Evolutionary conservation across 208 protist species (phyloP), one percentile per base, ranked within the genome.

Genomic region (Wallacemonas sp.): DNA sequence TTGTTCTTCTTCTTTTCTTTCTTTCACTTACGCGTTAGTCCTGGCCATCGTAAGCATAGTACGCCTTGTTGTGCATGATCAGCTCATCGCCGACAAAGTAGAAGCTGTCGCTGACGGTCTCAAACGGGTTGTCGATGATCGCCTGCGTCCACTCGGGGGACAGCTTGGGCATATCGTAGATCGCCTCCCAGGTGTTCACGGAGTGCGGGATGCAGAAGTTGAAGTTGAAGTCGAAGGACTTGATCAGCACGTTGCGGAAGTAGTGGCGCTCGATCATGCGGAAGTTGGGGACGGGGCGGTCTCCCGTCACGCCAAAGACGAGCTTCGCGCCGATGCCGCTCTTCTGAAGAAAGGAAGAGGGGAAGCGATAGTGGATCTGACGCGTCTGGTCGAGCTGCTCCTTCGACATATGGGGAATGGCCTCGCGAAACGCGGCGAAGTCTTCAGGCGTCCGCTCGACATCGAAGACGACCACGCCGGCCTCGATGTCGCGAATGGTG

Each of bases 241-340:
- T 98, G 56, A 99, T 78, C 4, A 99, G 74, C 66, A 70, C 83
- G 68, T 97, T 87, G 14, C 92, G 80, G 74, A 98, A 98, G 78
- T 98, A 98, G 77, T 98, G 95, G 14, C 97, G 92, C 81, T 99
- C 97, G 64, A 99, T 98, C 96, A 99, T 98, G 64, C 96, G 85
- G 66, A 99, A 98, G 68, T 85, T 93, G 39, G 74, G 79, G 2
- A 98, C 87, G 2, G 92, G 83, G 41, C 81, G 70, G 69, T 97
- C 76, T 1, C 84, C 78, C 47, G 94, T 97, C 16, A 98, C 82
- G 21, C 81, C 81, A 72, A 98, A 99, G 14, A 92, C 78, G 19
- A 99, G 79, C 70, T 85, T 93, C 12, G 96, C 96, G 27, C 90
- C 93, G 39, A 98, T 76, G 21, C 78, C 79, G 23, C 78, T 69